phyloP scores from a whole-genome alignment of 1,284 basidiomycete genomes.

The Rhizopogon hawkerae region DNA sequence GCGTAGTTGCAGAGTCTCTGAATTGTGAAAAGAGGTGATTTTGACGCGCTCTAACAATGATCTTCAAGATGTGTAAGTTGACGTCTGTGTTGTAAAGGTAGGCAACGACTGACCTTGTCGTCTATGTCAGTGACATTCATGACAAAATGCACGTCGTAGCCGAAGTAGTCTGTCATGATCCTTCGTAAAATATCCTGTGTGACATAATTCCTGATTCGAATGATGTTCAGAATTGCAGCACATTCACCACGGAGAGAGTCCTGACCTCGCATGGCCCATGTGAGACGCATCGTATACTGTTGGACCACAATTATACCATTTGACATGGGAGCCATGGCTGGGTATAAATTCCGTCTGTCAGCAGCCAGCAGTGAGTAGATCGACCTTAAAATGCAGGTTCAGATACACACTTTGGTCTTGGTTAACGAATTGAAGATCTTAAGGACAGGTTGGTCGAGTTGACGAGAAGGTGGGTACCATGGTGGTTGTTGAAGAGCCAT shows the following conservation, averaged over 20 bases:
- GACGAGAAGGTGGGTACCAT: slow-evolving; percentile 47
- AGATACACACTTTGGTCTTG: slow-evolving; percentile 65
- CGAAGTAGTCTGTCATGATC: slow-evolving; percentile 93
- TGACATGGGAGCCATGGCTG: slow-evolving; percentile 74
- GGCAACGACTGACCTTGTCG: slow-evolving; percentile 72
- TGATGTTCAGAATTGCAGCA: slow-evolving; percentile 11
- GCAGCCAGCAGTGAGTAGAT: slow-evolving; percentile 1
- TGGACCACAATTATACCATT: slow-evolving; percentile 99
- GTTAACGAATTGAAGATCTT: slow-evolving; percentile 95
- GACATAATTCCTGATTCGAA: slow-evolving; percentile 78
- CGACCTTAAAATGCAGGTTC: slow-evolving; percentile 4
- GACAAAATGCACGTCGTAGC: slow-evolving; percentile 96
- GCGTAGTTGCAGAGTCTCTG: slow-evolving; percentile 43
- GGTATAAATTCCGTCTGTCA: slow-evolving; percentile 76
- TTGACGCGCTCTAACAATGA: slow-evolving; percentile 84
- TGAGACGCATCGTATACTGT: slow-evolving; percentile 98
- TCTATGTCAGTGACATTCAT: slow-evolving; percentile 99
- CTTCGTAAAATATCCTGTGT: slow-evolving; percentile 94
- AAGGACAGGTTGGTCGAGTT: slow-evolving; percentile 53
- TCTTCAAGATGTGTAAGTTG: slow-evolving; percentile 41
- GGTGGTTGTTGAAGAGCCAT: slow-evolving; percentile 42
- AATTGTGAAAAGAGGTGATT: slow-evolving; percentile 72
- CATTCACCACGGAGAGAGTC: slow-evolving; percentile 8
- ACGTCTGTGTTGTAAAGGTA: slow-evolving; percentile 7
- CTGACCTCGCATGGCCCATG: slow-evolving; percentile 96